A percentile compares a stretch with the other conserved stretches of the same genome.
Conservation (phyloP, 2,329 filamentous ascomycete species). For the Ceratocystiopsis brevicomis region DNA sequence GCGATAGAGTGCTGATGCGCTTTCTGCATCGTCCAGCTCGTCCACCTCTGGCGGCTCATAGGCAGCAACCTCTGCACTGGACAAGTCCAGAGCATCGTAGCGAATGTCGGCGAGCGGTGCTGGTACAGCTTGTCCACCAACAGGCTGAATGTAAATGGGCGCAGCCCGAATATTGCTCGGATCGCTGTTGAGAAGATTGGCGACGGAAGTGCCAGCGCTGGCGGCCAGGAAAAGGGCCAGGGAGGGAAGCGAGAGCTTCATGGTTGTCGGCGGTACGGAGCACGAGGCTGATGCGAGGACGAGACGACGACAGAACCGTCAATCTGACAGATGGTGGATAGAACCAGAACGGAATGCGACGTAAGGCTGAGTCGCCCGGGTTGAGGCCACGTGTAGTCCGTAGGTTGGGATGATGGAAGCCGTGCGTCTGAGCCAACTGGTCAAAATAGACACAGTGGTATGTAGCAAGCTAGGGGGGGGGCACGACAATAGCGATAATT, state of each 20-base stretch:
- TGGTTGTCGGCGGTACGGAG: not conserved
- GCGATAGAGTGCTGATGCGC: slow-evolving; percentile 29
- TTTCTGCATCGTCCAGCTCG: slow-evolving; percentile 11
- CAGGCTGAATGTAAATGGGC: slow-evolving; percentile 34
- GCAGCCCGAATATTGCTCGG: slow-evolving; percentile 22
- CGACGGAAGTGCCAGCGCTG: not conserved
- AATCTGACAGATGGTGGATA: no score
- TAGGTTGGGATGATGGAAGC: no score
- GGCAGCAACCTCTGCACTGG: slow-evolving; percentile 25
- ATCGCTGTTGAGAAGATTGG: slow-evolving; percentile 2
- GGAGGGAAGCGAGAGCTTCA: not conserved
- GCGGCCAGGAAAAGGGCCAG: not conserved
- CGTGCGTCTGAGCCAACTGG: no score
- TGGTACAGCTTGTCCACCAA: slow-evolving; percentile 17
- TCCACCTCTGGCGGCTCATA: slow-evolving; percentile 35
- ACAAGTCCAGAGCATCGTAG: slow-evolving; percentile 28
- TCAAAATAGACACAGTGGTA: no score
- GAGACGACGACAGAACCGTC: no score
- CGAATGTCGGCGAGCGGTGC: slow-evolving; percentile 32
- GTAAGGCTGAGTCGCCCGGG: no score
- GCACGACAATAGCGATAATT: no score
- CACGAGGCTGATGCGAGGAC: not conserved
- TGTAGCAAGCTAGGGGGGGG: no score
- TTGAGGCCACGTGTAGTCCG: no score
- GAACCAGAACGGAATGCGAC: no score